These are phyloP conservation scores for Nakazawaea ambrosiae DNA, from an alignment of 805 yeast genomes.

Conservation along the genomic window DNA sequence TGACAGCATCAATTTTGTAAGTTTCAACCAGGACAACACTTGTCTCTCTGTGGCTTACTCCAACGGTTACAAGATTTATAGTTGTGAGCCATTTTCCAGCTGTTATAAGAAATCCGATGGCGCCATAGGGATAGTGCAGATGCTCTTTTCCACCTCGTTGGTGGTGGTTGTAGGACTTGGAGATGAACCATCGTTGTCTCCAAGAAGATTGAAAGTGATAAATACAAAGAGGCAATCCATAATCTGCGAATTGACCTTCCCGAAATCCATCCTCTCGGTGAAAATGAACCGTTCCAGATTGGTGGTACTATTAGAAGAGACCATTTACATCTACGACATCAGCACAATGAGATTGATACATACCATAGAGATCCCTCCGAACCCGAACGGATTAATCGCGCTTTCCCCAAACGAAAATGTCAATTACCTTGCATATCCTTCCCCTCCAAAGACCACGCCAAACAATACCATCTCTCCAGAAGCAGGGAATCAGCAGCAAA, in stretches of 20 bases:
- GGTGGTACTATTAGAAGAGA: constrained; percentile 76
- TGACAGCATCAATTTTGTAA: constrained; percentile 37
- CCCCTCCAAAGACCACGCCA: constrained; percentile 51
- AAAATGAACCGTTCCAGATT: constrained; percentile 78
- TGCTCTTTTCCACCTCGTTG: constrained; percentile 84
- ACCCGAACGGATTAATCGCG: constrained; percentile 54
- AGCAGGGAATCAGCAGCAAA: constrained; percentile 3
- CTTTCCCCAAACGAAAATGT: constrained; percentile 46
- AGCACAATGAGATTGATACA: constrained; percentile 80
- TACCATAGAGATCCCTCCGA: constrained; percentile 60
- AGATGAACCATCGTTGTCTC: constrained; percentile 65
- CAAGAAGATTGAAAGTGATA: constrained; percentile 76
- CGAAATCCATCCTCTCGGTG: constrained; percentile 68
- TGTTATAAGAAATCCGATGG: constrained; percentile 51
- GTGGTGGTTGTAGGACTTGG: constrained; percentile 82
- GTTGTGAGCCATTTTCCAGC: constrained; percentile 78
- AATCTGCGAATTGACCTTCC: constrained; percentile 87
- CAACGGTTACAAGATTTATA: constrained; percentile 65
- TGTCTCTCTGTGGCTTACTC: constrained; percentile 72
- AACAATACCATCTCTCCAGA: neutral
- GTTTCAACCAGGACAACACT: constrained; percentile 82
- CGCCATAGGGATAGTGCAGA: constrained; percentile 74
- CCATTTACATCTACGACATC: constrained; percentile 84
- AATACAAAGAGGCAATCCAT: constrained; percentile 67
- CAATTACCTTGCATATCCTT: constrained; percentile 64